Conservation (phyloP, 2,329 filamentous ascomycete genomes). For the Cladophialophora yegresii region DNA sequence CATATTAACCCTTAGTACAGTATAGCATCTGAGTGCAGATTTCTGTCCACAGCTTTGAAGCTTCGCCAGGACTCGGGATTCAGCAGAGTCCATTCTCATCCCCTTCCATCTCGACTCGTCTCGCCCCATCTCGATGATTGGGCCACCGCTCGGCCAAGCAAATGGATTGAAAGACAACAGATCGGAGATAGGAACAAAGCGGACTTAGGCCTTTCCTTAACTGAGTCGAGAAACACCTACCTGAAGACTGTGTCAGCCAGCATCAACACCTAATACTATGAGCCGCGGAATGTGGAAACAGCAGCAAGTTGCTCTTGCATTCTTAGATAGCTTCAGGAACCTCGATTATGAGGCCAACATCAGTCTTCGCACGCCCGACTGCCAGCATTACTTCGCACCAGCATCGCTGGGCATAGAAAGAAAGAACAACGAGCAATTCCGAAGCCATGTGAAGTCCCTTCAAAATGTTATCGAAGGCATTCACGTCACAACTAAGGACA, state of each 20-base stretch:
- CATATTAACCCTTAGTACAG: neutral
- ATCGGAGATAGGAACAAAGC: constrained; percentile 7
- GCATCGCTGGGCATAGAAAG: constrained; percentile 12
- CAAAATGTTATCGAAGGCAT: constrained; percentile 20
- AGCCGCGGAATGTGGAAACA: neutral
- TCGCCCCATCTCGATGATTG: neutral
- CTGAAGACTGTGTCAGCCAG: neutral
- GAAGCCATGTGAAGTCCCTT: constrained; percentile 21
- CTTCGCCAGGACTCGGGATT: neutral
- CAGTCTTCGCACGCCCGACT: constrained; percentile 12
- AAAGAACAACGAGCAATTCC: constrained; percentile 22
- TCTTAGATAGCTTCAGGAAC: constrained; percentile 20
- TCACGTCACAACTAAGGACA: constrained; percentile 29
- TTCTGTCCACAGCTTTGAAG: neutral
- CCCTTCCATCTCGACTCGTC: neutral
- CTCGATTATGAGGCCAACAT: constrained; percentile 21
- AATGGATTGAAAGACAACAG: neutral
- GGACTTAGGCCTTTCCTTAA: neutral
- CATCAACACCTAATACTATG: neutral
- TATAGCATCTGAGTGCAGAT: neutral
- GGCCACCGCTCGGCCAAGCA: neutral
- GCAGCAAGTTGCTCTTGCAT: constrained; percentile 21
- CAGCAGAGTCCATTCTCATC: neutral
- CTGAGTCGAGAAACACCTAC: neutral
- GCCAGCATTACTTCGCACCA: constrained; percentile 17